Percentiles rank a stretch among this genome's conserved stretches.
These are phyloP conservation scores for Adansonia madagascariensis DNA, from an alignment of 441 rosid genomes.

Conservation along the genomic window DNA sequence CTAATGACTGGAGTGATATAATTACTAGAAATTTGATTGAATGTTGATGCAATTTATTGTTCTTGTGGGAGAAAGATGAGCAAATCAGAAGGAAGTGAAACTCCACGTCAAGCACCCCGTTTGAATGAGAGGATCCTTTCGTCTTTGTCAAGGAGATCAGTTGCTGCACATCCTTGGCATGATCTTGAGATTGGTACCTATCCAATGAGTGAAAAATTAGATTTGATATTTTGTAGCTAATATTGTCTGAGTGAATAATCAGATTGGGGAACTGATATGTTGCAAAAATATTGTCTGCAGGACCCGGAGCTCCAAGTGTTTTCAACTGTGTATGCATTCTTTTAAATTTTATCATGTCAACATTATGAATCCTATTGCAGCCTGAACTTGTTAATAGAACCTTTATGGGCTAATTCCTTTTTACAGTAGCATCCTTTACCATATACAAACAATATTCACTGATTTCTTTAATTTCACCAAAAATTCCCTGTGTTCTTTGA, in stretches of 20 bases:
- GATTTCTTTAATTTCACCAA: background rate
- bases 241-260: slow-evolving; percentile 9
- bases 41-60: slow-evolving; percentile 5
- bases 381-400: background rate
- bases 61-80: slow-evolving; percentile 53
- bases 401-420: background rate
- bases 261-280: slow-evolving; percentile 26
- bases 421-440: background rate
- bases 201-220: background rate
- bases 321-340: slow-evolving; percentile 78
- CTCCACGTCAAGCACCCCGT: slow-evolving; percentile 46
- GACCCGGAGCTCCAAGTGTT: slow-evolving; percentile 86
- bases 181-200: slow-evolving; percentile 91
- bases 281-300: slow-evolving; percentile 45
- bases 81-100: slow-evolving; percentile 35
- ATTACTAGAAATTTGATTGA: background rate
- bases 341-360: slow-evolving; percentile 11
- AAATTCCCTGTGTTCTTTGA: background rate
- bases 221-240: background rate
- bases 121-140: slow-evolving; percentile 97
- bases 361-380: background rate
- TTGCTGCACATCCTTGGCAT: slow-evolving; percentile 99
- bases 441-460: background rate
- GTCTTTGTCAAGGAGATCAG: slow-evolving; percentile 85
- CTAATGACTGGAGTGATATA: background rate